Evolutionary conservation across 2,329 filamentous ascomycete species (phyloP).

Genomic region (Thelonectria blattea): DNA sequence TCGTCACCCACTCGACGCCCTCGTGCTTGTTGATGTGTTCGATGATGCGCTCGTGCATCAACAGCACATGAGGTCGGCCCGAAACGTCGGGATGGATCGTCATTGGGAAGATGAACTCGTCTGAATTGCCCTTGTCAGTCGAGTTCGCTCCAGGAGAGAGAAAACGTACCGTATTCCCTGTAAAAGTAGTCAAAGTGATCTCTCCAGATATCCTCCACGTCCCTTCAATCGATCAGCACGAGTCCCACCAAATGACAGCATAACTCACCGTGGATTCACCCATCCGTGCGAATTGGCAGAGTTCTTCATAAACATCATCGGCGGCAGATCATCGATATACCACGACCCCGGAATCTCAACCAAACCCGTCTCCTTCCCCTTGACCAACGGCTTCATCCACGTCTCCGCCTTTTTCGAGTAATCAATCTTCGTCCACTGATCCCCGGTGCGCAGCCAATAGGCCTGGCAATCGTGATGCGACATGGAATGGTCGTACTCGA

Average conservation of each 20-base stretch:
- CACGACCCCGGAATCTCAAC: constrained; percentile 68
- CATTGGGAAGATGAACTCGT: constrained; percentile 79
- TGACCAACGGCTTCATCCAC: constrained; percentile 59
- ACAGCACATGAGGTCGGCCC: constrained; percentile 72
- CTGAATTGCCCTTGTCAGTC: neutral
- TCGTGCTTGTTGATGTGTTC: constrained; percentile 70
- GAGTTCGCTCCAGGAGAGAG: no score
- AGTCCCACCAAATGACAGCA: rapidly evolving
- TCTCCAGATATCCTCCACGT: constrained; percentile 69
- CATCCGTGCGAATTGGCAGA: constrained; percentile 68
- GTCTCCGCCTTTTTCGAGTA: constrained; percentile 49
- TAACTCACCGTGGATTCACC: constrained; percentile 50
- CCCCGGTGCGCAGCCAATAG: constrained; percentile 68
- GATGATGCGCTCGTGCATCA: constrained; percentile 72
- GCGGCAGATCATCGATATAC: constrained; percentile 70
- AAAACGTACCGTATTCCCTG: constrained; percentile 62
- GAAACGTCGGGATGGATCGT: constrained; percentile 78
- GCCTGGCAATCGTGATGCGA: constrained; percentile 60
- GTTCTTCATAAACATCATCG: constrained; percentile 76
- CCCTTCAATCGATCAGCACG: constrained; percentile 31
- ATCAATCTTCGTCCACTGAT: constrained; percentile 72
- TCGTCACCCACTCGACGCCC: constrained; percentile 70
- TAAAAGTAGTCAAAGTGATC: constrained; percentile 78
- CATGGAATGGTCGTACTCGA: constrained; percentile 74
- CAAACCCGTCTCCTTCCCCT: constrained; percentile 65